Evolutionary conservation across 106 monocot genomes (phyloP).

Genomic region (Dendrobium huoshanense): DNA sequence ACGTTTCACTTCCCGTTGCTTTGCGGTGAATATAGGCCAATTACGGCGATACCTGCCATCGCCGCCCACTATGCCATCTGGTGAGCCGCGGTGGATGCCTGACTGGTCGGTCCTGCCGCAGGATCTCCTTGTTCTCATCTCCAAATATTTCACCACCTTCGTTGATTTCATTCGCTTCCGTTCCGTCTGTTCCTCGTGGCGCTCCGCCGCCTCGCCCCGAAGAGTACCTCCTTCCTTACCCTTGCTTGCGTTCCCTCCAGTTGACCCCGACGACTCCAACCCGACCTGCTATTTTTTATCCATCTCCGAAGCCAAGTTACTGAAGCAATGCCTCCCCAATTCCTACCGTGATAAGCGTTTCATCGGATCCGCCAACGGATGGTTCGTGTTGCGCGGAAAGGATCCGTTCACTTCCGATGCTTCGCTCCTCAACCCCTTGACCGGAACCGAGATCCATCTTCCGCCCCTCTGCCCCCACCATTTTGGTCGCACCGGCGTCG

Average conservation of each 20-base stretch:
- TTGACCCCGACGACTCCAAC: not conserved
- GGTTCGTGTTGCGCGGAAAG: not conserved
- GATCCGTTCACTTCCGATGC: not conserved
- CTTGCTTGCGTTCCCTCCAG: not conserved
- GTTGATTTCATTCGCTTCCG: constrained; percentile 10
- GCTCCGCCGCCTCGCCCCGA: constrained; percentile 5
- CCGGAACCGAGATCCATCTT: not conserved
- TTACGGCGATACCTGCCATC: too few relatives aligned
- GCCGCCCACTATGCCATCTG: too few relatives aligned
- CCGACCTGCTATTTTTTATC: not conserved
- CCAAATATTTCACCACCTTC: not conserved
- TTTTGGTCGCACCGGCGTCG: too few relatives aligned
- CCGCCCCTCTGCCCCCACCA: constrained; percentile 6
- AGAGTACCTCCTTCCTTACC: not conserved
- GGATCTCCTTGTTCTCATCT: constrained; percentile 4
- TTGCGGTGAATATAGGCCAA: too few relatives aligned
- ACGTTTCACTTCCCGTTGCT: too few relatives aligned
- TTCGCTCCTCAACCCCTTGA: constrained; percentile 10
- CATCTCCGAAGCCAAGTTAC: not conserved
- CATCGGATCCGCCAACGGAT: constrained; percentile 4
- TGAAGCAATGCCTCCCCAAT: not conserved
- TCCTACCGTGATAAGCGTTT: not conserved
- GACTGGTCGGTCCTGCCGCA: constrained; percentile 1
- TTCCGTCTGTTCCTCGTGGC: constrained; percentile 11
- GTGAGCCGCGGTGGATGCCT: too few relatives aligned